Base-by-base conservation (phyloP, 257 asterid species). In the Plantago major region DNA sequence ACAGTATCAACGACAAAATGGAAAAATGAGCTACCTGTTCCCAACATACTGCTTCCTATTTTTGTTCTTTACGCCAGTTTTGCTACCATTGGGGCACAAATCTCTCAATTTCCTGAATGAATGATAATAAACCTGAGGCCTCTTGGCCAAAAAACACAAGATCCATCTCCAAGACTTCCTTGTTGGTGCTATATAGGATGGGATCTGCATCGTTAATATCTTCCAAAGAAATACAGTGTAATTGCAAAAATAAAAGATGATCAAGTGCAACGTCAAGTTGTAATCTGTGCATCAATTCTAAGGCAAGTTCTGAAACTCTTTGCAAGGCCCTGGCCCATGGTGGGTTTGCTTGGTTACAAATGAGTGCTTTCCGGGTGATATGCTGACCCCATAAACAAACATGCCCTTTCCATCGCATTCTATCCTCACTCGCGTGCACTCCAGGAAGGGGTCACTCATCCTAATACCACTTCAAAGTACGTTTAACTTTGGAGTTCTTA, bases 201-300 rank as follows among this genome's bases (percentile, higher is more conserved):
- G 96, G 97, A 74, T 93, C 97, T 43, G 91, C 92, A 75, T 84
- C 95, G 66, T 52, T 73, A 68, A 87, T 76, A 78, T 93, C 99
- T 81, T 87, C 95, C 55, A 93, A 65, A 17, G 82, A 74, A 71
- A 93, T 65, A 33, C 96, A n/a, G 71, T 87, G 84, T 76, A 93
- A 78, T 73, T 79, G 97, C 64, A 65, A 67, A 60, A 83, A 73
- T 78, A 93, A 89, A 37, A 78, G 77, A 17, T 95, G 99, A 70
- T 89, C 99, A 70, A 93, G 79, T 48, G 85, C 94, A 61, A 93
- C 67, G 33, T 97, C 99, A 8, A 42, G 45, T 42, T 42, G 45
- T 6, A 8, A 6, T 42, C 45, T 8, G 8, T 8, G 7, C 45
- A 42, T 5, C 45, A 6, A 42, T 8, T 5, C 6, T 8, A 42